Conservation (phyloP, 495 filamentous ascomycete species). For the Annulohypoxylon maeteangense region DNA sequence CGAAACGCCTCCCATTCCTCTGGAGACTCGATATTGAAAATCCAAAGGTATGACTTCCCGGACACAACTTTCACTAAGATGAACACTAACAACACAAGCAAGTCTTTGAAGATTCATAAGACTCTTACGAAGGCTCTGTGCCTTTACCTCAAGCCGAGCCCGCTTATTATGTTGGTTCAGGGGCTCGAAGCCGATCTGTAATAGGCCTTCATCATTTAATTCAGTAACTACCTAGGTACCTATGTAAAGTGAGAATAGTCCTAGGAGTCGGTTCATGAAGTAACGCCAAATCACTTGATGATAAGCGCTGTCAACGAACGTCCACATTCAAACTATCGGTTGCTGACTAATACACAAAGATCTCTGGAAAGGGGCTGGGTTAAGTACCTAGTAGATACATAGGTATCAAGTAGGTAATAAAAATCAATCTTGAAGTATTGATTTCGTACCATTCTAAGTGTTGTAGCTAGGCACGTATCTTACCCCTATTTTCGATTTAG, state of each 20-base stretch:
- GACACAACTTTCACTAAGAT: neutral
- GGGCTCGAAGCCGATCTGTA: constrained; percentile 23
- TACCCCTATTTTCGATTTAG: too few relatives aligned
- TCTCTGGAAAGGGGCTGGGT: neutral
- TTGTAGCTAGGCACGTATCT: too few relatives aligned
- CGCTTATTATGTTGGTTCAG: constrained; percentile 6
- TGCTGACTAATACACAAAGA: neutral
- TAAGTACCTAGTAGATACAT: constrained; percentile 6
- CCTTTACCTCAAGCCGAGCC: neutral
- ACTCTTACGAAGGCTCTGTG: constrained; percentile 4
- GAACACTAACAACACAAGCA: neutral
- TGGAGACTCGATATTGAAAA: neutral
- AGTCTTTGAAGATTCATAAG: constrained; percentile 8
- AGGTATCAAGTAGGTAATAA: too few relatives aligned
- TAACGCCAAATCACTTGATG: constrained; percentile 55
- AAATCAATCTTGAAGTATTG: too few relatives aligned
- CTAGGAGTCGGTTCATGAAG: constrained; percentile 26
- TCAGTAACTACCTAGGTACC: constrained; percentile 8
- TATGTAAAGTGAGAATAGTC: too few relatives aligned
- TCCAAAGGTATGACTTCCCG: neutral
- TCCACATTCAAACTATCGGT: constrained; percentile 53
- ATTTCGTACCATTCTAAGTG: too few relatives aligned
- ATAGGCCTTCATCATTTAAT: constrained; percentile 23
- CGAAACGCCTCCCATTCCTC: neutral
- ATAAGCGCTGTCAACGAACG: constrained; percentile 55